Evolutionary conservation across 371 early-diverging fungal species (phyloP), one percentile per base, ranked within the genome.

Genomic region (Mucor saturninus): DNA sequence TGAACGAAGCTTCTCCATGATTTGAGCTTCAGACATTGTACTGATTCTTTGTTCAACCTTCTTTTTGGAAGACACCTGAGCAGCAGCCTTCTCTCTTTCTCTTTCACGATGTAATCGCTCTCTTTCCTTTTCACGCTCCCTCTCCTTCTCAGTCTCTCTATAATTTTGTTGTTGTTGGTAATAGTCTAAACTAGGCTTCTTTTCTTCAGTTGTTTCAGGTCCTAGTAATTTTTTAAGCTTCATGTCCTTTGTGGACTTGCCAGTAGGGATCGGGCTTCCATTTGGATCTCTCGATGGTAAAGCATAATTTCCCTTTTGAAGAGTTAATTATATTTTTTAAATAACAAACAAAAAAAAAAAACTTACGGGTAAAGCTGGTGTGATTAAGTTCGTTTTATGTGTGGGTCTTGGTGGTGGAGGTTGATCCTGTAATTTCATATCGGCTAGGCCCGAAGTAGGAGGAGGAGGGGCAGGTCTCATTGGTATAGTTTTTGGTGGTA

Each of bases 21-120:
- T 89, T 72, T 98, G 94, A 15, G 89, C 76, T 71, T 96, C 95
- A 4, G 94, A 86, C 89, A 95, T 83, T 38, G 92, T 93, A 51
- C 93, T 93, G 65, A 93, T 81, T 59, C 92, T 81, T 58, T 85
- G 86, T 57, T 87, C 87, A 5, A 75, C 78, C 71, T 81, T 86
- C 74, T 89, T 87, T 35, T 73, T 73, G 15, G 72, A 54, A 8
- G 73, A 69, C 1, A 73, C 72, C 56, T 74, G 74, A 38, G 63
- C 66, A 51, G 74, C 67, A n/a, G 70, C 74, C 61, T 76, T 73
- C 57, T 74, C 78, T 56, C 69, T 64, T 54, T 76, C 73, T 56
- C 73, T 64, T 52, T 74, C 75, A 56, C 65, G 62, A 39, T 64
- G 68, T 39, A 74, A 54, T 11, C 73, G 60, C 30, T 77, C 78